These are phyloP conservation scores for Cladochytrium replicatum DNA, from an alignment of 192 early-diverging fungal genomes.

Conservation along the genomic window DNA sequence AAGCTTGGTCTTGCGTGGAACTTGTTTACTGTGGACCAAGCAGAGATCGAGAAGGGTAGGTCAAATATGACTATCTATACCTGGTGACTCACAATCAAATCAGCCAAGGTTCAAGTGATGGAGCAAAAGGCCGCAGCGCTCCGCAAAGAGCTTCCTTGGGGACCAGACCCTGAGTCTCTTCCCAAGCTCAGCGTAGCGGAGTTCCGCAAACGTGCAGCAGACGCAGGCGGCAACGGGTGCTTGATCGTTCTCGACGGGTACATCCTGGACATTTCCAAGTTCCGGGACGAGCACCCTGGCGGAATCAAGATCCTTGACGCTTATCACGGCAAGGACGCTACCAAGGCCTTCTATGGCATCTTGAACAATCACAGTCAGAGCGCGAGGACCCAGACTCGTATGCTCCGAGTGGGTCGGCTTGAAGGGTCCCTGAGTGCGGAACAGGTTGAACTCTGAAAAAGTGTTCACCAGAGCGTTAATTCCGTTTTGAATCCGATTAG, in stretches of 20 bases:
- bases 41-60: conserved; percentile 39
- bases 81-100: no score
- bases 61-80: no score
- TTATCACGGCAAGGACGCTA: conserved; percentile 22
- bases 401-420: conserved; percentile 28
- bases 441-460: no score
- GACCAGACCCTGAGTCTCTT: conserved; percentile 6
- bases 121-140: conserved; percentile 4
- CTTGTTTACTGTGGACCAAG: conserved; percentile 32
- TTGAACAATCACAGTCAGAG: conserved; percentile 27
- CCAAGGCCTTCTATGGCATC: conserved; percentile 21
- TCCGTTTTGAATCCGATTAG: no score
- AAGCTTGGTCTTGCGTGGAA: conserved; percentile 36
- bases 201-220: conserved; percentile 35
- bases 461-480: no score
- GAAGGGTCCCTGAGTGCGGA: no score
- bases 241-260: conserved; percentile 26
- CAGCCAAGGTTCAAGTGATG: conserved; percentile 11
- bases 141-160: conserved; percentile 14
- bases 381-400: conserved; percentile 17
- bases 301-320: conserved; percentile 17
- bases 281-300: conserved; percentile 25
- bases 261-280: conserved; percentile 24
- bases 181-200: conserved; percentile 48
- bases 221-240: conserved; percentile 21